Evolutionary conservation across 345 rosid genomes (phyloP).

Genomic region (Lepidium sativum): DNA sequence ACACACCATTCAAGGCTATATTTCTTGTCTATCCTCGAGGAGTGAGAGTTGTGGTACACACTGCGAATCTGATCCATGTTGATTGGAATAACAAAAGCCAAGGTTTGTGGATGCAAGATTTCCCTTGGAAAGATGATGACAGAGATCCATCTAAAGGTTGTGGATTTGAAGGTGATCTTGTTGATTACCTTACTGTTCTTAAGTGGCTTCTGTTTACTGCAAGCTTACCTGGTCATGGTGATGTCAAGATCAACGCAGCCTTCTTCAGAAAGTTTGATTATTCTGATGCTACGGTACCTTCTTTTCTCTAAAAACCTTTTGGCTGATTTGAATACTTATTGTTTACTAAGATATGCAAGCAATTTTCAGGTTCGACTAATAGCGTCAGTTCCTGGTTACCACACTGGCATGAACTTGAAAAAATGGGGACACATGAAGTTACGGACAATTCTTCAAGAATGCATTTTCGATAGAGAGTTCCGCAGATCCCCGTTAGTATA

Average conservation of each 20-base stretch:
- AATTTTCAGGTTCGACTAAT: constrained; percentile 62
- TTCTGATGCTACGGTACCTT: constrained; percentile 49
- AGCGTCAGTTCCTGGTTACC: constrained; percentile 96
- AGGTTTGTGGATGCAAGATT: constrained; percentile 99
- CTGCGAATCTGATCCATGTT: constrained; percentile 79
- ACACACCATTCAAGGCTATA: constrained; percentile 98
- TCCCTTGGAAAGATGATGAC: constrained; percentile 82
- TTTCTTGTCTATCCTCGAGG: constrained; percentile 79
- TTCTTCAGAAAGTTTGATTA: constrained; percentile 85
- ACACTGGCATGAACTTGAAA: constrained; percentile 58
- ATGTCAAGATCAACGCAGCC: constrained; percentile 52
- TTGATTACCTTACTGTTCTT: constrained; percentile 69
- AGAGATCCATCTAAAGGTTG: constrained; percentile 32
- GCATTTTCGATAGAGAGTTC: constrained; percentile 65
- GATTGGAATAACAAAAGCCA: constrained; percentile 98
- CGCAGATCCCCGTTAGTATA: constrained; percentile 72
- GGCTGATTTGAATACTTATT: neutral
- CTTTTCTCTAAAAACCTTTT: neutral
- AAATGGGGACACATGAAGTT: constrained; percentile 98
- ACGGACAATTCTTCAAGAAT: constrained; percentile 57
- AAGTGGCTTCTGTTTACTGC: constrained; percentile 85
- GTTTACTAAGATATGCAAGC: neutral
- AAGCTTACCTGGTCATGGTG: constrained; percentile 49
- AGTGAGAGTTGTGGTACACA: constrained; percentile 77
- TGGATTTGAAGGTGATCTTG: constrained; percentile 76